Base-by-base conservation (phyloP, 2,329 filamentous ascomycete species). In the Aureobasidium sp. region DNA sequence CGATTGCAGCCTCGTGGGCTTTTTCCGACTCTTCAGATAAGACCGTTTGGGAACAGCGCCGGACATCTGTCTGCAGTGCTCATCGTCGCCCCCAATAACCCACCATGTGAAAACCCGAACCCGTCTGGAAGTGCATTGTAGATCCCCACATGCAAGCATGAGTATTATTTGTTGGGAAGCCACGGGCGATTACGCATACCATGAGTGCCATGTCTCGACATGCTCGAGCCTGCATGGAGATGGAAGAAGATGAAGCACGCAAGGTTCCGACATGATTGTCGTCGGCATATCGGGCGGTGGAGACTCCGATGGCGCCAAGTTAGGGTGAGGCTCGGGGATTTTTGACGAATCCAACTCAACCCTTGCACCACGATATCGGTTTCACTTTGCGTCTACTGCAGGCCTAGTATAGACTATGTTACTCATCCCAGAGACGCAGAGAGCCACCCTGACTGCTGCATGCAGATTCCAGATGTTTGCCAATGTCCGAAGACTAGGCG, bases 161-260 rank as follows among this genome's bases (percentile, higher is more conserved):
- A 41, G 14, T 39, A 17, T 17, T 55, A 17, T 17, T 55, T 55
- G 52, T 55, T 55, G 52, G 12, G 52, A 55, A 55, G 52, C 52
- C 52, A 55, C 52, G 52, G 31, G 52, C 52, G 27, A 31, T 15
- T 5, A 8, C 27, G 25, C 37, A 55, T 53, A 42, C 52, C 52
- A 42, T 42, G 20, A 34, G 44, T 53, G 31, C 52, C 52, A 42
- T 42, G 20, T 44, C 44, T 39, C 34, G 52, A 55, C 37, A 31
- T 55, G 22, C 9, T 27, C 31, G 52, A 37, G 45, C 36, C 31
- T 39, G 36, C 52, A 36, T 36, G 34, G 25, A 36, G 49, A 42
- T 42, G 37, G 25, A 25, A 41, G 52, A 31, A 39, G 34, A 2
- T 27, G 25, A 17, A 49, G 37, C 14, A n/a, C 37, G 31, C 31